Evolutionary conservation across 495 filamentous ascomycete species (phyloP).

Genomic region (Xanthoparmelia taractica): DNA sequence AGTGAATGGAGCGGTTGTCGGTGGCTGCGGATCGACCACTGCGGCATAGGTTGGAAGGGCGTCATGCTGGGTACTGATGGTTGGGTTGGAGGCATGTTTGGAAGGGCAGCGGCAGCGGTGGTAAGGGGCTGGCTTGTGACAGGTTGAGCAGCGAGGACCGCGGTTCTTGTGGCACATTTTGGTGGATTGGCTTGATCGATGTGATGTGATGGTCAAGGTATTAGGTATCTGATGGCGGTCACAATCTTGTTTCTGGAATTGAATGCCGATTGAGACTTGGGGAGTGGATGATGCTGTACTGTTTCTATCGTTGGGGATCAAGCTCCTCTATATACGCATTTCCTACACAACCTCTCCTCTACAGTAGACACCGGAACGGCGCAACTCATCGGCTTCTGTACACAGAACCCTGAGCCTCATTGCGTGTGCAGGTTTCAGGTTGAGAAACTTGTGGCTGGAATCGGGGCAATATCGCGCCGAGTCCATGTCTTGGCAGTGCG

Average conservation of each 20-base stretch:
- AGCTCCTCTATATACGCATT: neutral
- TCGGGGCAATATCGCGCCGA: neutral
- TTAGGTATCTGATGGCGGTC: neutral
- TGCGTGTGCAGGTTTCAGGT: neutral
- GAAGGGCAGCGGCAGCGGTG: constrained; percentile 1
- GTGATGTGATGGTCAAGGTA: neutral
- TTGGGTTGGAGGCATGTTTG: neutral
- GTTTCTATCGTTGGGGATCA: neutral
- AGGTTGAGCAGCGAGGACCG: neutral
- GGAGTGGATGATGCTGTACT: neutral
- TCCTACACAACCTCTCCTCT: neutral
- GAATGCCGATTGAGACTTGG: too few species aligned
- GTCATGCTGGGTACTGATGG: neutral
- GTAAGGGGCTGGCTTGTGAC: neutral
- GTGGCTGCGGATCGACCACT: neutral
- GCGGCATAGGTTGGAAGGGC: neutral
- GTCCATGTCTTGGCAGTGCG: neutral
- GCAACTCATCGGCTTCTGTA: too few species aligned
- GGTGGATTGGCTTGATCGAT: neutral
- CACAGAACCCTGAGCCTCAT: too few species aligned
- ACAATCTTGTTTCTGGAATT: neutral
- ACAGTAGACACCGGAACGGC: neutral
- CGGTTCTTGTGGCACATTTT: neutral
- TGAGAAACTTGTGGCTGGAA: neutral
- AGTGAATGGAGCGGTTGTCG: neutral